Evolutionary conservation across 2,329 filamentous ascomycete genomes (phyloP).

Genomic region (Penicillium verrucosum): DNA sequence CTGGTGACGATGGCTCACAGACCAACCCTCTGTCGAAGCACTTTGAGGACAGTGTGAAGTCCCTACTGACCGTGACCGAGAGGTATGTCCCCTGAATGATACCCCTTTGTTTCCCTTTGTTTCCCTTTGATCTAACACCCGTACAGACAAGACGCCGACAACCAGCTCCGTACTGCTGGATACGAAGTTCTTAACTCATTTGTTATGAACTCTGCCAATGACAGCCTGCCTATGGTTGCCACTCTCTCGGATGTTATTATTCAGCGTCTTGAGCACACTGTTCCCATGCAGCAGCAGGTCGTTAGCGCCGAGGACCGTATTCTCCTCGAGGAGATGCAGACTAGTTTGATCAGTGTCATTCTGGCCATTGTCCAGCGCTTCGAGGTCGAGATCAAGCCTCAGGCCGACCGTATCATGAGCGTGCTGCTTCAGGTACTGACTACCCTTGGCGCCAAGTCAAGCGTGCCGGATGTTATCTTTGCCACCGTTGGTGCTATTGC

Average conservation of each 20-base stretch:
- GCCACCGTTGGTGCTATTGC: conserved; percentile 88
- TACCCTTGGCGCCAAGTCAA: conserved; percentile 78
- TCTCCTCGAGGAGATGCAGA: conserved; percentile 96
- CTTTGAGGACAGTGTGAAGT: conserved; percentile 87
- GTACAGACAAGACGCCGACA: conserved; percentile 67
- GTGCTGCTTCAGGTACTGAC: conserved; percentile 76
- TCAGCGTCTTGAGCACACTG: conserved; percentile 83
- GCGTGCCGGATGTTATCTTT: conserved; percentile 90
- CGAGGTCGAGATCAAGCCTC: conserved; percentile 84
- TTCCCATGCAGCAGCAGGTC: conserved; percentile 85
- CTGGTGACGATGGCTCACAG: conserved; percentile 74
- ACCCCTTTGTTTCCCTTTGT: not conserved
- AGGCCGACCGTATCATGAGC: conserved; percentile 92
- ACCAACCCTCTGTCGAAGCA: conserved; percentile 82
- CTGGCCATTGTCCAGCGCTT: conserved; percentile 88
- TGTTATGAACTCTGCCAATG: conserved; percentile 82
- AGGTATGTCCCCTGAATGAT: conserved; percentile 44
- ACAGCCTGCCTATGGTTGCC: conserved; percentile 77
- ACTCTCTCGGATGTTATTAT: conserved; percentile 83
- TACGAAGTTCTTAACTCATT: conserved; percentile 97
- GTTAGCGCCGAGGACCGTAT: conserved; percentile 97
- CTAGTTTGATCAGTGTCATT: conserved; percentile 85
- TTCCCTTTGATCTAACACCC: conserved; percentile 12
- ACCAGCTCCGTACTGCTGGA: conserved; percentile 85
- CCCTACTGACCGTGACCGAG: conserved; percentile 80